Conservation (phyloP, 148 eudicot genomes). For the Rhododendron vialii region DNA sequence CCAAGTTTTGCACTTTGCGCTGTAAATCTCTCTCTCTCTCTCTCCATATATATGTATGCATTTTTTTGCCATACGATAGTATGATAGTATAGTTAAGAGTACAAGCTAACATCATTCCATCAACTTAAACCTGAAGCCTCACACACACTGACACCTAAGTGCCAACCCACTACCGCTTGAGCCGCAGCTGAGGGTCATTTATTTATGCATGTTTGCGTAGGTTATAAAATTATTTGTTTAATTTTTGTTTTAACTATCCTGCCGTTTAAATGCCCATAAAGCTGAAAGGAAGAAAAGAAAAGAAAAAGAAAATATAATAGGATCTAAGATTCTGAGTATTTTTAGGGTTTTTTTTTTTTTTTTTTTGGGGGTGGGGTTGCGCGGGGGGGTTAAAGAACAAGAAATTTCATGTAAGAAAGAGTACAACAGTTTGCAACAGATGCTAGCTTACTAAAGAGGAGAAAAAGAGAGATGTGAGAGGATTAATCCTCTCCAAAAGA, state of each 20-base stretch:
- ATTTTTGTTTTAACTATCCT: neutral
- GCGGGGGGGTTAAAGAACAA: no score
- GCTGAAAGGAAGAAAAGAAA: neutral
- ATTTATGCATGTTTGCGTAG: neutral
- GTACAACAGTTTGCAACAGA: neutral
- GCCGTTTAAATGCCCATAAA: neutral
- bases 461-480: neutral
- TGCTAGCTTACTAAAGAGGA: neutral
- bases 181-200: no score
- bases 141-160: neutral
- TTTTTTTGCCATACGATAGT: neutral
- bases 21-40: conserved; percentile 34
- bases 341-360: neutral
- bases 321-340: no score
- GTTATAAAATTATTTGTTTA: neutral
- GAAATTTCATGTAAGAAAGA: neutral
- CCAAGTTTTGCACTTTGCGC: conserved; percentile 88
- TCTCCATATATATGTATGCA: neutral
- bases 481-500: neutral
- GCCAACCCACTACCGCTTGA: no score
- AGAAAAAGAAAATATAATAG: neutral
- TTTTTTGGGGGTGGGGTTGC: no score
- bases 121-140: neutral
- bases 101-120: neutral
- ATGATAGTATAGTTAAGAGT: no score